Evolutionary conservation across 179 eudicot genomes (phyloP), one percentile per base, ranked within the genome.

Genomic region (Actinidia polygama): DNA sequence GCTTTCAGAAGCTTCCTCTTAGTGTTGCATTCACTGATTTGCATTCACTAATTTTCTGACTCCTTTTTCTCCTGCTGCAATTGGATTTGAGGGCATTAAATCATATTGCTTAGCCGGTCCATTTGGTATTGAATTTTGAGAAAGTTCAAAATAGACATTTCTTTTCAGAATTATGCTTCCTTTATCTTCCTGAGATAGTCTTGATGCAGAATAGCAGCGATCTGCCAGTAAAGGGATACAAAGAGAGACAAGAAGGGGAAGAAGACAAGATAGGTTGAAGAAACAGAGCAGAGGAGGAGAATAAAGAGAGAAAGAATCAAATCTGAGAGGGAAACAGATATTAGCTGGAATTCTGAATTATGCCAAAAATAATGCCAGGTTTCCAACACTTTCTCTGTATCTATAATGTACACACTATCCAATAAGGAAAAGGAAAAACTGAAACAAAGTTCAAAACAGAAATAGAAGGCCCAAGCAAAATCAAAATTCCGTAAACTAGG

Each of bases 1-100:
- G 63, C 63, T 75, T 54, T 75, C 50, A 26, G 79, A 55, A 30
- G 63, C 64, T 75, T 72, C 64, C 12, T 30, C 79, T 54, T 51
- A 14, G 6, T 23, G 54, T 26, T 14, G 26, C 8, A 14, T 75
- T n/a, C 47, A 16, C 23, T 26, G 64, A 1, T 26, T 24, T 75
- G 26, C 8, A 14, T 75, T n/a, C 47, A 16, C 23, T 26, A 64
- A 1, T 26, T 24, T 75, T 75, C 63, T 16, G 24, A 57, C 44
- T 55, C 30, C 3, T 24, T 73, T 53, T 51, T 55, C 62, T 75
- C 21, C 50, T 57, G 15, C 24, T 30, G 49, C 64, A 54, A 7
- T 75, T 54, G 47, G 61, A n/a, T 6, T 54, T 14, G 16, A 12
- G 12, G 12, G n/a, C 15, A 9, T 26, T 26, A 75, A 6, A 7